Percentiles rank a stretch among this genome's conserved stretches.
These are phyloP conservation scores for Suhomyces yuchorum DNA, from an alignment of 1,139 yeast species.

Conservation along the genomic window DNA sequence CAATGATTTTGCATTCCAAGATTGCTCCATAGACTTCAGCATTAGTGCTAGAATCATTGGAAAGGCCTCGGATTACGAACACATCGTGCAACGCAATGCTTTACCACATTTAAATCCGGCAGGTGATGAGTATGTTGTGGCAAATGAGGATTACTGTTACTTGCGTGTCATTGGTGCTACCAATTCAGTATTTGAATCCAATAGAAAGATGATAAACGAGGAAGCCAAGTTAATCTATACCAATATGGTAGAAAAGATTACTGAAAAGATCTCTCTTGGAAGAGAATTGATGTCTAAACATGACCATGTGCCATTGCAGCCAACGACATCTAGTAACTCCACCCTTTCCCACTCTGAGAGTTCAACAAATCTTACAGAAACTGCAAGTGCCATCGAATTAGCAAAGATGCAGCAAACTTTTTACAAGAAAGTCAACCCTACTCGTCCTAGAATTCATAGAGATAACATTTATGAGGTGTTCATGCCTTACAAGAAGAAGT, in stretches of 20 bases:
- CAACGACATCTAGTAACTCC: neutral
- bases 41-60: constrained; percentile 44
- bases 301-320: neutral
- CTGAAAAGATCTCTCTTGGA: constrained; percentile 30
- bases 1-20: constrained; percentile 36
- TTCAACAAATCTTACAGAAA: constrained; percentile 18
- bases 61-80: constrained; percentile 33
- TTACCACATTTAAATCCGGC: constrained; percentile 19
- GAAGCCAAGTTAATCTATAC: constrained; percentile 35
- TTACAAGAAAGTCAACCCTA: constrained; percentile 23
- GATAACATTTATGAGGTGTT: constrained; percentile 32
- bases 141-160: constrained; percentile 35
- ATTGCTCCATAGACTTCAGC: constrained; percentile 37
- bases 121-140: constrained; percentile 41
- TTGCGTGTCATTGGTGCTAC: constrained; percentile 30
- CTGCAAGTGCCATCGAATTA: constrained; percentile 27
- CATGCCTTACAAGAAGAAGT: constrained; percentile 35
- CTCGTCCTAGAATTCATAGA: constrained; percentile 3
- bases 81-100: constrained; percentile 21
- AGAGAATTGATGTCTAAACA: constrained; percentile 20
- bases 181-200: constrained; percentile 30
- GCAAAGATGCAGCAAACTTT: constrained; percentile 37
- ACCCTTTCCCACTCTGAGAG: constrained; percentile 1
- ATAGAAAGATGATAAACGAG: constrained; percentile 35
- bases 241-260: constrained; percentile 31